Evolutionary conservation across 345 rosid genomes (phyloP).

Genomic region (Aethionema arabicum): DNA sequence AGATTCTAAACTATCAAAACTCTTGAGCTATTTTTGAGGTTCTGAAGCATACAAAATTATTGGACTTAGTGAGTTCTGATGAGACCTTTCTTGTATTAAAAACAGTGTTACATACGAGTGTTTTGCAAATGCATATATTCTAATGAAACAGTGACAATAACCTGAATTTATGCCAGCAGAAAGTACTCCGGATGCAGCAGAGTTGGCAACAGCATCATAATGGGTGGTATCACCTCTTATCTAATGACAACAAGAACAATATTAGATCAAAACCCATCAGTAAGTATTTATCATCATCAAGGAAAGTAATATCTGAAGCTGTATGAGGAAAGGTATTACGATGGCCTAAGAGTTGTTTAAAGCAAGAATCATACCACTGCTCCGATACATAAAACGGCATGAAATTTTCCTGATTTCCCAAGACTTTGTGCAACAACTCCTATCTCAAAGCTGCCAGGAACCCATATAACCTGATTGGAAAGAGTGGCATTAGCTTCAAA

Average conservation of each 20-base stretch:
- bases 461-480: conserved; percentile 80
- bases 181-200: conserved; percentile 95
- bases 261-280: conserved; percentile 21
- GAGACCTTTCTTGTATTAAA: background rate
- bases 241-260: conserved; percentile 41
- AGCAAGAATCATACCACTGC: conserved; percentile 76
- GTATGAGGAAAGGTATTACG: background rate
- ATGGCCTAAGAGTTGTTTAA: background rate
- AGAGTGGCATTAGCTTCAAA: conserved; percentile 18
- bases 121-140: background rate
- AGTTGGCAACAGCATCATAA: conserved; percentile 94
- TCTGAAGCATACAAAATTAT: background rate
- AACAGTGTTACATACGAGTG: background rate
- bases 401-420: conserved; percentile 69
- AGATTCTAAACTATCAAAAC: background rate
- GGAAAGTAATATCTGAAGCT: background rate
- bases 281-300: background rate
- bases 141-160: conserved; percentile 22
- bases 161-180: conserved; percentile 96
- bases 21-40: background rate
- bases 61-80: background rate
- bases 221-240: conserved; percentile 94
- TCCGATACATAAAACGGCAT: conserved; percentile 84
- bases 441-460: conserved; percentile 92
- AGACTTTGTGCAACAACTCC: conserved; percentile 70